Evolutionary conservation across 768 basidiomycete species (phyloP).

Genomic region (Cystofilobasidium bisporidii): DNA sequence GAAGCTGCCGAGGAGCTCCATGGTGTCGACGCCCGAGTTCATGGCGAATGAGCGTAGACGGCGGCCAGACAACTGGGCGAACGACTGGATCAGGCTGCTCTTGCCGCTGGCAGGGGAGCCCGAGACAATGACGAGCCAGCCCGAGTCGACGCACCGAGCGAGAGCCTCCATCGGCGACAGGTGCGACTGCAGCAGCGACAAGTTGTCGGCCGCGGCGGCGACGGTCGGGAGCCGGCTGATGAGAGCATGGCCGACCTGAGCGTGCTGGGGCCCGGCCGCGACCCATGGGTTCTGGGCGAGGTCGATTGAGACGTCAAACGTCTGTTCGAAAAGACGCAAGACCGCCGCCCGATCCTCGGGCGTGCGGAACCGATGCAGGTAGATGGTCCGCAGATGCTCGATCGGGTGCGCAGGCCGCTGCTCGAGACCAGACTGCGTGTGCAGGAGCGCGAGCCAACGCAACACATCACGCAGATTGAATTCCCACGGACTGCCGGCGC

Average conservation of each 20-base stretch:
- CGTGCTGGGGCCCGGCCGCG: conserved; percentile 32
- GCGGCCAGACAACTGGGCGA: conserved; percentile 64
- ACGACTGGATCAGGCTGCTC: conserved; percentile 56
- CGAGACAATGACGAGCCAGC: conserved; percentile 82
- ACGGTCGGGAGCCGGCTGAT: conserved; percentile 39
- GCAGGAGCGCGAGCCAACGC: conserved; percentile 39
- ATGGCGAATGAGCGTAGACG: conserved; percentile 62
- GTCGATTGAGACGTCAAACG: conserved; percentile 45
- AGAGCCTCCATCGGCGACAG: conserved; percentile 62
- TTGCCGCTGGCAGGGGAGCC: conserved; percentile 70
- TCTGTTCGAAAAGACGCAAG: conserved; percentile 35
- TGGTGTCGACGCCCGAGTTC: conserved; percentile 80
- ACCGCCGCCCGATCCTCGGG: conserved; percentile 51
- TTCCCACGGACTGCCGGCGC: conserved; percentile 59
- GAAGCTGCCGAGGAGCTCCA: conserved; percentile 88
- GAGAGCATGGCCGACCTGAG: conserved; percentile 61
- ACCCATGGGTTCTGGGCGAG: conserved; percentile 40
- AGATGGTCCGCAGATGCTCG: conserved; percentile 60
- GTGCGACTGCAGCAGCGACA: conserved; percentile 53
- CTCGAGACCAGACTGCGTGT: conserved; percentile 24
- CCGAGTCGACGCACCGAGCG: conserved; percentile 60
- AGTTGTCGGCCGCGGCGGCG: conserved; percentile 40
- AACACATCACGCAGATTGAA: conserved; percentile 34
- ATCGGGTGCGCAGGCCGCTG: conserved; percentile 46
- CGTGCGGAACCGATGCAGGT: conserved; percentile 77